Conservation (phyloP, 1,139 yeast genomes). For the Entelexis paramagnoliae region DNA sequence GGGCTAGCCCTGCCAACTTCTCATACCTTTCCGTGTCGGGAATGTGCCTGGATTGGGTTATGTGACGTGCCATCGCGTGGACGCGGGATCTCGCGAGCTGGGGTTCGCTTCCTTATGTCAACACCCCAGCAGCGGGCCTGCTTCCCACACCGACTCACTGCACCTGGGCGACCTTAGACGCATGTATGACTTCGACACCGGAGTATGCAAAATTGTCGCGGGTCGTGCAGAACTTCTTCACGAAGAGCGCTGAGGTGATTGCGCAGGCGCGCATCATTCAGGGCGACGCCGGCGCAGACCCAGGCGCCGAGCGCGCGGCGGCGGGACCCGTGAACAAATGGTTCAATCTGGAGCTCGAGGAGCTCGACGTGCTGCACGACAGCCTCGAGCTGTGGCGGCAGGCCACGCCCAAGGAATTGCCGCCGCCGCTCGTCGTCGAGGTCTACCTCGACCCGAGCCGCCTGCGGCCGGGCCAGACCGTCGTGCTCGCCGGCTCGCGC, state of each 20-base stretch:
- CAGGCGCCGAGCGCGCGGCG: background rate
- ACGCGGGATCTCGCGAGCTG: background rate
- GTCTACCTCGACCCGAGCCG: slow-evolving; percentile 64
- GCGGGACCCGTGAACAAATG: slow-evolving; percentile 30
- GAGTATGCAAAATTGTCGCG: slow-evolving; percentile 19
- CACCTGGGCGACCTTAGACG: background rate
- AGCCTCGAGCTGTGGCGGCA: slow-evolving; percentile 54
- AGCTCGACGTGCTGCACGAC: slow-evolving; percentile 41
- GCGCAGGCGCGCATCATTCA: slow-evolving; percentile 33
- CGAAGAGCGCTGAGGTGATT: slow-evolving; percentile 58
- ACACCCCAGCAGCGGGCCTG: background rate
- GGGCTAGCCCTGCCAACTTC: no score
- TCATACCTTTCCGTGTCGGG: background rate
- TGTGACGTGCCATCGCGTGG: slow-evolving; percentile 5
- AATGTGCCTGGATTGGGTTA: background rate
- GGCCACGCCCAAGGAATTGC: slow-evolving; percentile 26
- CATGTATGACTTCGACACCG: slow-evolving; percentile 17
- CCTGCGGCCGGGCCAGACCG: slow-evolving; percentile 49
- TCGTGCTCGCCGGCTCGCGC: slow-evolving; percentile 46
- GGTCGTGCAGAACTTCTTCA: slow-evolving; percentile 48
- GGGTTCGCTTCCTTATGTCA: slow-evolving; percentile 1
- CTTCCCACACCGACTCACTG: background rate
- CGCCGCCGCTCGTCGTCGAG: slow-evolving; percentile 80
- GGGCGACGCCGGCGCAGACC: slow-evolving; percentile 4
- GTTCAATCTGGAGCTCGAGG: slow-evolving; percentile 54